These are phyloP conservation scores for Mallotus nudiflorus DNA, from an alignment of 345 rosid genomes.

Conservation along the genomic window DNA sequence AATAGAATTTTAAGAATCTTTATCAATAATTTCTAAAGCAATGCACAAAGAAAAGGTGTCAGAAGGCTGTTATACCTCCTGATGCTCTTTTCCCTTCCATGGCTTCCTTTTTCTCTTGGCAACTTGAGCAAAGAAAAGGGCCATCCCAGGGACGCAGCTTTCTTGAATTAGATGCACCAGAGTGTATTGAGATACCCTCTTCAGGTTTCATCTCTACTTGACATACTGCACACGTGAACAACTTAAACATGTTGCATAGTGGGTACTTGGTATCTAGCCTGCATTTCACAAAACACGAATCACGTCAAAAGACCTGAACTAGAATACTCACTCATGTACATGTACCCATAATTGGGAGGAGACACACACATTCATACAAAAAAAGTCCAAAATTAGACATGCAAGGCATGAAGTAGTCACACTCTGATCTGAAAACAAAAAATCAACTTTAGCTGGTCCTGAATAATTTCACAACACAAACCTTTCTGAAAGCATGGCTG, in stretches of 20 bases:
- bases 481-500: slow-evolving; percentile 99
- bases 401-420: neutral
- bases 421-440: neutral
- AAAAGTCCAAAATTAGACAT: neutral
- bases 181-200: slow-evolving; percentile 91
- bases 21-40: neutral
- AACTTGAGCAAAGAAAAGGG: slow-evolving; percentile 93
- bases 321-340: neutral
- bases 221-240: slow-evolving; percentile 98
- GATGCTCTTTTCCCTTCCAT: slow-evolving; percentile 93
- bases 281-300: slow-evolving; percentile 32
- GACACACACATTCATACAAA: neutral
- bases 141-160: slow-evolving; percentile 98
- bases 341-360: neutral
- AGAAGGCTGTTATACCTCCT: slow-evolving; percentile 53
- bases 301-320: slow-evolving; percentile 17
- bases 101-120: slow-evolving; percentile 96
- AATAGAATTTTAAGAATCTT: slow-evolving; percentile 19
- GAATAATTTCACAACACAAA: slow-evolving; percentile 40
- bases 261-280: slow-evolving; percentile 96
- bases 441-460: slow-evolving; percentile 3
- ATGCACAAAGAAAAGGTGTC: neutral
- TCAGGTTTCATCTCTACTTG: slow-evolving; percentile 98
- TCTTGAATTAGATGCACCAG: slow-evolving; percentile 55
- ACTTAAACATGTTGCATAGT: slow-evolving; percentile 91